Base-by-base conservation (phyloP, 352 stramenopile species). In the Phytophthora europaea region DNA sequence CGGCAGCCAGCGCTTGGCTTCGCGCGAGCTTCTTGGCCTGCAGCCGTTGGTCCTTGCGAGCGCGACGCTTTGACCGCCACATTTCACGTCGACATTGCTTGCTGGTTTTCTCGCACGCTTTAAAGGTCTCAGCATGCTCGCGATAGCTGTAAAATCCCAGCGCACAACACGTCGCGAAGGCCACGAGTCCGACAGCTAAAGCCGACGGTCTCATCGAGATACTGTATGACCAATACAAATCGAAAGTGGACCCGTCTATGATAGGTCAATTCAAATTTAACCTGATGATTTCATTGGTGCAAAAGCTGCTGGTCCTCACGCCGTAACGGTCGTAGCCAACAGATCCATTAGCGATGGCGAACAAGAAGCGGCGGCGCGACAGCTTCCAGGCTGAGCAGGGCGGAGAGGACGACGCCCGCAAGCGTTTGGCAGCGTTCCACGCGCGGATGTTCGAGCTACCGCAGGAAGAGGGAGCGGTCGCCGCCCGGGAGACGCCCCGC, bases 401-500 rank as follows among this genome's bases (percentile, higher is more conserved):
- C 28, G 50, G 33, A 43, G 50, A 67, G 15, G 69, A 81, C 23
- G 74, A 89, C 54, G 75, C 85, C 6, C 75, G 59, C 61, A 59
- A 85, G 65, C 77, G 84, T 5, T 62, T 92, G 15, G 78, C 54
- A 23, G 79, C 77, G 18, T 94, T 94, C 71, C 78, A 76, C 7
- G 74, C 65, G 43, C 75, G 74, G 6, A 90, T 94, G 82, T 93
- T 94, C 60, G 81, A 91, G 38, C 38, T 81, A 18, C 78, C 70
- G 10, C 65, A 51, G 62, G 75, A 53, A 61, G 62, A 48, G 34
- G 47, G 60, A 34, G 7, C 20, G 9, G 31, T 20, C 1, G 9
- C 22, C 23, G 23, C 33, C 6, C 13, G 51, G 2, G 75, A 73
- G 1, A 69, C 83, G 33, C 74, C 80, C 6, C 62, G 76, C 13